phyloP scores from a whole-genome alignment of 805 yeast genomes.

The Clavispora phyllophila region DNA sequence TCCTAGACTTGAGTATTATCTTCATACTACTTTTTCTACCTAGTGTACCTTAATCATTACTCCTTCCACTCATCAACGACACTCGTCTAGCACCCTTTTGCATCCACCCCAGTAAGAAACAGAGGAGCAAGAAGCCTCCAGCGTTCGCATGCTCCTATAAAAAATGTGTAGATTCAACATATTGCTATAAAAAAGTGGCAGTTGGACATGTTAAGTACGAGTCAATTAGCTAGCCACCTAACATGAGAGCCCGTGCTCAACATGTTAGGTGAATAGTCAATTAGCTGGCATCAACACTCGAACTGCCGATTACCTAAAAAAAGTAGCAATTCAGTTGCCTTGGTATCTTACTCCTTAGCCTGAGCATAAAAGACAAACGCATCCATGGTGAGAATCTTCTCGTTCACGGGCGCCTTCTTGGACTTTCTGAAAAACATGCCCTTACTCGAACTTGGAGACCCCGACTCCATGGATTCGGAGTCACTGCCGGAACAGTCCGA shows the following conservation, averaged over 20 bases:
- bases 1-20: too few species aligned
- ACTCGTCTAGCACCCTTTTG: too few species aligned
- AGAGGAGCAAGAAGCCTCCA: too few species aligned
- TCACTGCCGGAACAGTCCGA: constrained; percentile 17
- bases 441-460: neutral
- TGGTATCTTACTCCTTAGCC: neutral
- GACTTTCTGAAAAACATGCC: neutral
- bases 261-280: constrained; percentile 9
- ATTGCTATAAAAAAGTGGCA: neutral
- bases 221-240: constrained; percentile 12
- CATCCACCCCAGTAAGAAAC: too few species aligned
- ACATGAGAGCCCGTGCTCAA: constrained; percentile 1
- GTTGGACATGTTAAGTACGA: constrained; percentile 5
- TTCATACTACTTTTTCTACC: too few species aligned
- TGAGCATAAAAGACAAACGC: constrained; percentile 13
- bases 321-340: neutral
- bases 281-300: constrained; percentile 10
- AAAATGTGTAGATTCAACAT: neutral
- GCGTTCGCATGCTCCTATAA: too few species aligned
- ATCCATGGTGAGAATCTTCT: constrained; percentile 14
- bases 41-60: too few species aligned
- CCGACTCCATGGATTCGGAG: constrained; percentile 4
- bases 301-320: neutral
- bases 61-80: too few species aligned
- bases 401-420: constrained; percentile 3